Conservation (phyloP, 1,284 basidiomycete genomes). For the Trametes polyzona region DNA sequence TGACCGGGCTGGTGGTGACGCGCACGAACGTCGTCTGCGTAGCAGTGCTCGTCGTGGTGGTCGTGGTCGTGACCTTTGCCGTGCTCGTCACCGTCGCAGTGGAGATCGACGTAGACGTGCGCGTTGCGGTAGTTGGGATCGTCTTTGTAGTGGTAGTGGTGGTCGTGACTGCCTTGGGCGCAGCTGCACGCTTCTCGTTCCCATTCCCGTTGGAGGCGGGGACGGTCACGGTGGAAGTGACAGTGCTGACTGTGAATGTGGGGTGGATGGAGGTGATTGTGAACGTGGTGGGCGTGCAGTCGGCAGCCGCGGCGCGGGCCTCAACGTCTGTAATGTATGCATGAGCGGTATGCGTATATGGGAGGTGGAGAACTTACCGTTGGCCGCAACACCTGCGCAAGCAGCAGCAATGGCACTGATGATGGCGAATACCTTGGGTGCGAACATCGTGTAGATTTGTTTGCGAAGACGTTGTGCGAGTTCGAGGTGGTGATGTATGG, state of each 20-base stretch:
- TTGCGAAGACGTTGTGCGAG: too few relatives aligned
- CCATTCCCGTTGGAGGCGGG: not conserved
- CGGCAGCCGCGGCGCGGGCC: not conserved
- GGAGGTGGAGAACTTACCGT: not conserved
- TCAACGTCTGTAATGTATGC: not conserved
- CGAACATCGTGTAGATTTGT: too few relatives aligned
- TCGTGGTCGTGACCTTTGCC: not conserved
- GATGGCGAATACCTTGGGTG: too few relatives aligned
- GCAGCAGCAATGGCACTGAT: too few relatives aligned
- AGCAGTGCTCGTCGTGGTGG: not conserved
- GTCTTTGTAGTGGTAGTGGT: not conserved
- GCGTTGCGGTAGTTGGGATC: not conserved
- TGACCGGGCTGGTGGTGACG: not conserved
- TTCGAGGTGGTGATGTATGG: too few relatives aligned
- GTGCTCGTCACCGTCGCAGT: not conserved
- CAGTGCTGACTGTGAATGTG: not conserved
- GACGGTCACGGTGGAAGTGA: not conserved
- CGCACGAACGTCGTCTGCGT: not conserved
- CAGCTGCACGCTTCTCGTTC: not conserved
- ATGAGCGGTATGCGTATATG: not conserved
- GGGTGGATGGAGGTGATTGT: not conserved
- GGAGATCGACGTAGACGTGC: not conserved
- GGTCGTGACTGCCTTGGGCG: not conserved
- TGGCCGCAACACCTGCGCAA: too few relatives aligned
- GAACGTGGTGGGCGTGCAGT: not conserved